Evolutionary conservation across 2,329 filamentous ascomycete genomes (phyloP), one percentile per base, ranked within the genome.

Genomic region (Diaporthe sp.): DNA sequence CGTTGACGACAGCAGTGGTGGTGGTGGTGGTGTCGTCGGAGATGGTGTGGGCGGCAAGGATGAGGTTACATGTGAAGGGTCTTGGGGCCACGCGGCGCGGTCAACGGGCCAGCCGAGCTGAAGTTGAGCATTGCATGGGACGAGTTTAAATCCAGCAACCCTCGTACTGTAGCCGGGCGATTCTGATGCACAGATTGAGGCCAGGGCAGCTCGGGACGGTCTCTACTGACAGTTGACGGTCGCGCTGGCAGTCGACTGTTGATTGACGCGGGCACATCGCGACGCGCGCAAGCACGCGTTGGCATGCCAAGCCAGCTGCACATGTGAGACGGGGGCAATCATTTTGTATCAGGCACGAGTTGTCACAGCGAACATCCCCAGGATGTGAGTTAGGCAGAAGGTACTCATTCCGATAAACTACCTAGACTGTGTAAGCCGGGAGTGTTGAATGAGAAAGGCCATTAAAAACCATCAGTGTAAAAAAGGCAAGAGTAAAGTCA

Each of bases 341-440:
- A 15, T 39, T 53, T 35, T 8, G 25, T 9, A 37, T 27, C 13
- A 53, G n/a, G 47, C n/a, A 53, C 32, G 32, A 68, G 15, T 53
- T 12, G 47, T n/a, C 63, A 53, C 32, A 39, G 32, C 55, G 22
- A 12, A 51, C n/a, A n/a, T 30, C 30, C 35, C n/a, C 30, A n/a
- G 9, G 25, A 30, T 39, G 22, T 25, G 25, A 59, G 39, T 65
- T 56, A 53, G 66, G 68, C 53, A 75, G 53, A 56, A 74, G 66
- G 61, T 75, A 74, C 71, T 70, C 74, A 75, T 75, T 75, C 59
- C n/a, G 47, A 73, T 70, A 63, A 70, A 71, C 59, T 73, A 71
- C 92, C 3, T 88, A 89, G 4, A 85, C 88, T 69, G 89, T 63
- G 74, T 69, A 74, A 68, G 74, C 72, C 71, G 71, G 68, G 71